phyloP scores from a whole-genome alignment of 345 rosid genomes.

The Aurinia saxatilis region DNA sequence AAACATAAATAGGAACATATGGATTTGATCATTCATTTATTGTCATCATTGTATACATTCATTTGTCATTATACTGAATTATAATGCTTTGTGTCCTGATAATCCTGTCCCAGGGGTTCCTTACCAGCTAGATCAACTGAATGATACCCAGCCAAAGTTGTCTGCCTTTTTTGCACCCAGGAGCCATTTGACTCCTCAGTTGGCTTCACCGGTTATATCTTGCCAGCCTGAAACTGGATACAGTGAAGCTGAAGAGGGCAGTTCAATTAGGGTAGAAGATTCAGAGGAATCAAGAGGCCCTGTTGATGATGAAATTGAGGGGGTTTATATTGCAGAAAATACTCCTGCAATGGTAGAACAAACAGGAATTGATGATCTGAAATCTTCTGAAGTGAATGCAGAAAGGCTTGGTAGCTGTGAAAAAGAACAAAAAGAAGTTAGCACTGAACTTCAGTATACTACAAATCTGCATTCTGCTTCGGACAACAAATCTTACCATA shows the following conservation, averaged over 20 bases:
- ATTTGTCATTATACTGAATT: not conserved
- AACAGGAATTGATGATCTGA: conserved; percentile 24
- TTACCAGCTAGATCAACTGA: conserved; percentile 84
- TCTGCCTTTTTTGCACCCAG: conserved; percentile 62
- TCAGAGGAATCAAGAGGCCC: conserved; percentile 19
- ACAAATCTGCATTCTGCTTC: conserved; percentile 28
- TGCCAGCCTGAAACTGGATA: conserved; percentile 30
- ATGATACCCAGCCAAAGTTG: conserved; percentile 75
- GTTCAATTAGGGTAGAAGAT: conserved; percentile 27
- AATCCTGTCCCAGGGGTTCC: conserved; percentile 58
- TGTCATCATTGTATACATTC: not conserved
- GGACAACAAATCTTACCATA: conserved; percentile 23
- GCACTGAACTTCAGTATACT: conserved; percentile 25
- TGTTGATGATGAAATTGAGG: conserved; percentile 26
- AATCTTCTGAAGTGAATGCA: conserved; percentile 27
- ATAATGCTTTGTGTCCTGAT: not conserved
- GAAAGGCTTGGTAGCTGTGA: conserved; percentile 24
- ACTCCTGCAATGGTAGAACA: conserved; percentile 22
- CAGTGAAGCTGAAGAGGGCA: conserved; percentile 33
- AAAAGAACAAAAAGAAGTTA: conserved; percentile 27
- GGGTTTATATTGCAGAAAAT: conserved; percentile 16
- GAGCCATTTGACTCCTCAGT: conserved; percentile 26
- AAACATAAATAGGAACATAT: not conserved
- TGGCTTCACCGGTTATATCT: conserved; percentile 17
- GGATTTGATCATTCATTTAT: not conserved